phyloP scores from a whole-genome alignment of 2,329 filamentous ascomycete genomes.

The Alternaria brassicicola region DNA sequence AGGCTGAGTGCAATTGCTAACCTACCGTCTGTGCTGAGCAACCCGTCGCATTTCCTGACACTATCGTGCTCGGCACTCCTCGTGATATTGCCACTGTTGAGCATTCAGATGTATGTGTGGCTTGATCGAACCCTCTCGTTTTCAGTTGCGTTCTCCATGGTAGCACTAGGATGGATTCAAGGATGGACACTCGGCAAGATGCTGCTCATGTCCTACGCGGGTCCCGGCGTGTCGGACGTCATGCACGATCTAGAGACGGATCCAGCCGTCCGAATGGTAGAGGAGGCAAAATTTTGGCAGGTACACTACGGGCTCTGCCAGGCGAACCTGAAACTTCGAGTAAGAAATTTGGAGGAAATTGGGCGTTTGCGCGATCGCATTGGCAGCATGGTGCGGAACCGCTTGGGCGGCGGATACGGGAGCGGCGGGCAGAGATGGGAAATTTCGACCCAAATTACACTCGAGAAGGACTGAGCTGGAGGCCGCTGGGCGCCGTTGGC shows the following conservation, averaged over 20 bases:
- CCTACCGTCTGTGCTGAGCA: slow-evolving; percentile 85
- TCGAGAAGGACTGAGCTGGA: slow-evolving; percentile 58
- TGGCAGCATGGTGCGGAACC: slow-evolving; percentile 78
- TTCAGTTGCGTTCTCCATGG: slow-evolving; percentile 86
- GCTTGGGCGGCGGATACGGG: slow-evolving; percentile 87
- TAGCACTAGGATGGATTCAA: slow-evolving; percentile 79
- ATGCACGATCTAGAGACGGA: slow-evolving; percentile 85
- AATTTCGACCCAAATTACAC: slow-evolving; percentile 80
- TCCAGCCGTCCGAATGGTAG: slow-evolving; percentile 74
- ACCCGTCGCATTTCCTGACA: slow-evolving; percentile 93
- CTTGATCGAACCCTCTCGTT: slow-evolving; percentile 83
- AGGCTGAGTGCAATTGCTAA: slow-evolving; percentile 81
- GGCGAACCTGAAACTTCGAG: slow-evolving; percentile 85
- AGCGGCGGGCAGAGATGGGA: slow-evolving; percentile 86
- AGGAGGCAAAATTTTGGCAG: slow-evolving; percentile 97
- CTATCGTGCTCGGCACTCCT: slow-evolving; percentile 83
- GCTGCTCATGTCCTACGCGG: slow-evolving; percentile 88
- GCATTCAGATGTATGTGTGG: slow-evolving; percentile 79
- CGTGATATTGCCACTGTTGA: slow-evolving; percentile 80
- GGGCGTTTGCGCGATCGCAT: slow-evolving; percentile 77
- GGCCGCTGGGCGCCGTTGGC: slow-evolving; percentile 23
- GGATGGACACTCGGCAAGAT: slow-evolving; percentile 88
- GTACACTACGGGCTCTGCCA: slow-evolving; percentile 97
- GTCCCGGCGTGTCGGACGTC: slow-evolving; percentile 70
- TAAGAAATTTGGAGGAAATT: slow-evolving; percentile 68